Base-by-base conservation (phyloP, 1,284 basidiomycete genomes). In the Tilletiopsis washingtonensis region DNA sequence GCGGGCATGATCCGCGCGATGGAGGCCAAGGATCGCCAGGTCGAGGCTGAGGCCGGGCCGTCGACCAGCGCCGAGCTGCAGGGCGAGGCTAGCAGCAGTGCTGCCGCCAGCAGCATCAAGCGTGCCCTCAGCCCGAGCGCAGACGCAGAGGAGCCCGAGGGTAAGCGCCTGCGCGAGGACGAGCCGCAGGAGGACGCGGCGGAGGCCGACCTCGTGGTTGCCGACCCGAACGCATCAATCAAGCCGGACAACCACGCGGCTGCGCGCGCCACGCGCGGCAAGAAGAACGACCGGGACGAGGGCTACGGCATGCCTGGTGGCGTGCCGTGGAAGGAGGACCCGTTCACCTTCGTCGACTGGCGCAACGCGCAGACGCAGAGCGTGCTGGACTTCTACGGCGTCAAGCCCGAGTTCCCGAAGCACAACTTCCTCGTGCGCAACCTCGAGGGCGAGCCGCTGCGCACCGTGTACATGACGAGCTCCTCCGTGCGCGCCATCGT, bases 391-490 rank as follows among this genome's bases (percentile, higher is more conserved):
- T 85, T 84, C 63, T 83, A 94, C 52, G 78, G 83, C 53, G 79
- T 97, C 53, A 80, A 77, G 24, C 64, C 82, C n/a, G 74, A 76
- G 41, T 97, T 91, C 75, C 88, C 88, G 5, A 78, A 81, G 15
- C 76, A 76, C 48, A 89, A 86, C 72, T 78, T 86, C 45, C 87
- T 88, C 51, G 89, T 96, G 14, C 84, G 94, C 54, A 96, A 93
- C 73, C 83, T 86, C 1, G 80, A 78, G 25, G 88, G 87, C 32
- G 83, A 86, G 24, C 76, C 78, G 15, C 79, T 85, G 20, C 84
- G 91, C 38, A 86, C 87, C 5, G 79, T 97, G 45, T 97, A 97
- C 78, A 79, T 97, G 57, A 85, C 86, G 47, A 94, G 93, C 63
- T 81, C 84, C 63, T 77, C 86, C 56, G 85, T 91, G 63, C 68